phyloP scores from a whole-genome alignment of 2,329 filamentous ascomycete species.

The Acephala macrosclerotiorum region DNA sequence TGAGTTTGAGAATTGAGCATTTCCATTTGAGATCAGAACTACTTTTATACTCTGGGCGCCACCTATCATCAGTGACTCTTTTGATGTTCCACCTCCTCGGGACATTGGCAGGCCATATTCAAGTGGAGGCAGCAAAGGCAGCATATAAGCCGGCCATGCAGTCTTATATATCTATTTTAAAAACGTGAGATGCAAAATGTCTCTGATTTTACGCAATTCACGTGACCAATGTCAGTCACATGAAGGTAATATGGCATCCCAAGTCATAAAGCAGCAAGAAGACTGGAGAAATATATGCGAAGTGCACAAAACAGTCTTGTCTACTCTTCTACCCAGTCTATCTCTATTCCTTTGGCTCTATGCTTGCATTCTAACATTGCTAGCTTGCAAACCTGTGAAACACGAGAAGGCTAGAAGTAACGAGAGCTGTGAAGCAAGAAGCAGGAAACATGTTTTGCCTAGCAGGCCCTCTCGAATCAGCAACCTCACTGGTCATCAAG shows the following conservation, averaged over 20 bases:
- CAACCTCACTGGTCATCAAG: slow-evolving; percentile 49
- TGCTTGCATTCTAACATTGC: slow-evolving; percentile 1
- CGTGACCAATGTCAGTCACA: no score
- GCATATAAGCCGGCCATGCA: no score
- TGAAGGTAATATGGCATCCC: no score
- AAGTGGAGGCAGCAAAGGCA: background rate
- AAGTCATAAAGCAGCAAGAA: background rate
- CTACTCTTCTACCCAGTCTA: slow-evolving; percentile 20
- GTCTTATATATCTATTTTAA: no score
- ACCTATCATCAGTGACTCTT: background rate
- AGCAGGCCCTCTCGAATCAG: background rate
- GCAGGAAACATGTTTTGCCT: background rate
- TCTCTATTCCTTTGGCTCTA: slow-evolving; percentile 15
- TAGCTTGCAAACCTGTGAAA: slow-evolving; percentile 10
- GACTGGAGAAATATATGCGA: background rate
- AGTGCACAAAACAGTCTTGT: slow-evolving; percentile 1
- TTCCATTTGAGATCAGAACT: background rate
- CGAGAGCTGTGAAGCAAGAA: background rate
- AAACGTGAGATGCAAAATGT: no score
- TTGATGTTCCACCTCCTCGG: background rate
- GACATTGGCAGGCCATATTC: background rate
- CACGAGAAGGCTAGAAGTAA: background rate
- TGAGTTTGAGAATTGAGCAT: slow-evolving; percentile 12
- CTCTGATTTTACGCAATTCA: no score
- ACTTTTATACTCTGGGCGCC: background rate